These are phyloP conservation scores for Globisporangium radiosum DNA, from an alignment of 352 stramenopile species.

Conservation along the genomic window DNA sequence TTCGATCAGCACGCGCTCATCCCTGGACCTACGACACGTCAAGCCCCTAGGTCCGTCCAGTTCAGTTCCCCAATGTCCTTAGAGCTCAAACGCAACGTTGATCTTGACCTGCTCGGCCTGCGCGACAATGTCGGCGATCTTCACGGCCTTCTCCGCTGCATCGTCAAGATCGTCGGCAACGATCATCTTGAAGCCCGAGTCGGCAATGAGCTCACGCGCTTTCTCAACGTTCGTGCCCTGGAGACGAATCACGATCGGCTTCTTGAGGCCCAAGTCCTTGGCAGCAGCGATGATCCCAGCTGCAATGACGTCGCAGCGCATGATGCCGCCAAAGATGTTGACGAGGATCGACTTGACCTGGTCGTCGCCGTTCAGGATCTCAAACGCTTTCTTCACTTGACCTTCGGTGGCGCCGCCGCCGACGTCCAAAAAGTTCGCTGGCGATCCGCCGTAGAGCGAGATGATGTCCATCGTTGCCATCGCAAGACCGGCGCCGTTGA, in stretches of 20 bases:
- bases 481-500: constrained; percentile 98
- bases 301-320: constrained; percentile 97
- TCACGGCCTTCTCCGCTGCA: constrained; percentile 93
- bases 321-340: constrained; percentile 99
- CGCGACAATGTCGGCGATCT: constrained; percentile 78
- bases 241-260: constrained; percentile 97
- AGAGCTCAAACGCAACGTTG: constrained; percentile 64
- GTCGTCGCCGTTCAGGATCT: constrained; percentile 86
- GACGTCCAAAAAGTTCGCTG: constrained; percentile 99
- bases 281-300: constrained; percentile 95
- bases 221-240: constrained; percentile 97
- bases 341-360: constrained; percentile 98
- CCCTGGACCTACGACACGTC: no score
- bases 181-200: constrained; percentile 93
- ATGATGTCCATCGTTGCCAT: constrained; percentile 99
- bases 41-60: no score
- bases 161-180: constrained; percentile 94
- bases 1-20: no score
- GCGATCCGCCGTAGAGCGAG: constrained; percentile 94
- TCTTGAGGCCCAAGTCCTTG: constrained; percentile 95
- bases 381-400: constrained; percentile 87
- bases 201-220: constrained; percentile 91
- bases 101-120: constrained; percentile 70
- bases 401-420: constrained; percentile 91
- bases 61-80: constrained; percentile 17